Base-by-base conservation (phyloP, 345 rosid species). In the Lagerstroemia speciosa region DNA sequence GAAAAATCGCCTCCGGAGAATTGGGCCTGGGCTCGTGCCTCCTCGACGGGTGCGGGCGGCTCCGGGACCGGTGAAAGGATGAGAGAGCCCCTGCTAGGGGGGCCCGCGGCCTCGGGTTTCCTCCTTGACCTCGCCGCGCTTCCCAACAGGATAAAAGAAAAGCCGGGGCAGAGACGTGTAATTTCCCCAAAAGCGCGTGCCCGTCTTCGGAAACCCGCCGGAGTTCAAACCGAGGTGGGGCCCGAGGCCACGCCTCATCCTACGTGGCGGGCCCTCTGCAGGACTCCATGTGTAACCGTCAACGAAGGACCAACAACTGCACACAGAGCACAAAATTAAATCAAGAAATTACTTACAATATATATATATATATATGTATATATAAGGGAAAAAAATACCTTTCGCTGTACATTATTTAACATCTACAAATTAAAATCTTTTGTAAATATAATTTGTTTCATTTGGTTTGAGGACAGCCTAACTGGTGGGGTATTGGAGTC, bases 281-380 rank as follows among this genome's bases (percentile, higher is more conserved):
- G 53, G 38, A 14, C 41, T 78, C 86, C 83, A 82, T 78, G 81
- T 79, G 86, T n/a, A 78, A 72, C 69, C 77, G 82, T 76, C 83
- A 76, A 75, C 74, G 31, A 20, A 45, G 71, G 74, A 71, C 82
- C 81, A 78, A 71, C 2, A 36, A 36, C 38, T 36, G 8, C 38
- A 36, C 38, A 9, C 8, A 36, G 8, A n/a, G n/a, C n/a, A n/a
- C n/a, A n/a, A n/a, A n/a, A n/a, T n/a, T n/a, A n/a, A n/a, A n/a
- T n/a, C n/a, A n/a, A n/a, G n/a, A n/a, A n/a, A n/a, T n/a, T n/a
- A n/a, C n/a, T n/a, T n/a, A n/a, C n/a, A n/a, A n/a, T n/a, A n/a
- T n/a, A n/a, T n/a, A n/a, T n/a, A n/a, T n/a, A n/a, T n/a, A n/a
- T n/a, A n/a, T n/a, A n/a, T n/a, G n/a, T n/a, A n/a, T n/a, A n/a